phyloP scores from a whole-genome alignment of 2,329 filamentous ascomycete genomes.

The Stachybotrys elegans region DNA sequence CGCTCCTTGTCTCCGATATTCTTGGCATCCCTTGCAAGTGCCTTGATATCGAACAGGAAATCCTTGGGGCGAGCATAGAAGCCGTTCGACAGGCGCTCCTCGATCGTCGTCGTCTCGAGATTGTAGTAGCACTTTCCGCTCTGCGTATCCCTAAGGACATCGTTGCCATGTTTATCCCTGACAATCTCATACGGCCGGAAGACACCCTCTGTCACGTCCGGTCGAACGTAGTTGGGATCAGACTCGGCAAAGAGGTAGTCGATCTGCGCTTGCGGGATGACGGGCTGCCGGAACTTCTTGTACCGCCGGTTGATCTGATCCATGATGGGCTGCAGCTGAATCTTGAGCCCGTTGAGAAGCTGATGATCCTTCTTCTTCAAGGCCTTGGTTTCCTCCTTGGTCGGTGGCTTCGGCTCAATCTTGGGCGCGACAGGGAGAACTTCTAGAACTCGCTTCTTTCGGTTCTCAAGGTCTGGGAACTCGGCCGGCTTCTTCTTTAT shows the following conservation, averaged over 20 bases:
- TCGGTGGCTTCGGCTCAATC: conserved; percentile 60
- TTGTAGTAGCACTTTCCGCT: conserved; percentile 92
- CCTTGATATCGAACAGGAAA: conserved; percentile 82
- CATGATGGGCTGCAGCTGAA: conserved; percentile 90
- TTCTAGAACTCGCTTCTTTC: conserved; percentile 81
- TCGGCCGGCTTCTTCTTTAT: conserved; percentile 75
- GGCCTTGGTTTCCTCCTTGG: conserved; percentile 74
- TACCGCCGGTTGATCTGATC: conserved; percentile 91
- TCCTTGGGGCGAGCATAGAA: conserved; percentile 90
- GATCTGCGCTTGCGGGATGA: conserved; percentile 69
- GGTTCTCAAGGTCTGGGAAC: conserved; percentile 80
- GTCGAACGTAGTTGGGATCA: conserved; percentile 64
- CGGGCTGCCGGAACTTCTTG: conserved; percentile 77
- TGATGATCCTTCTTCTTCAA: conserved; percentile 80
- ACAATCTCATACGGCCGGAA: conserved; percentile 73
- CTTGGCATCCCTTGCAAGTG: conserved; percentile 78
- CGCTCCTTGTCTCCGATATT: conserved; percentile 78
- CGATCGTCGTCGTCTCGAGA: conserved; percentile 84
- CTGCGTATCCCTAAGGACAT: conserved; percentile 68
- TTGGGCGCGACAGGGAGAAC: conserved; percentile 70
- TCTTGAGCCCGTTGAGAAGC: conserved; percentile 80
- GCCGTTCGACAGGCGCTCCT: conserved; percentile 93
- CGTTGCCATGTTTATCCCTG: conserved; percentile 72
- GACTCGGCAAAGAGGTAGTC: conserved; percentile 80
- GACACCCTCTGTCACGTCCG: conserved; percentile 49